Base-by-base conservation (phyloP, 768 basidiomycete species). In the Trametes gibbosa region DNA sequence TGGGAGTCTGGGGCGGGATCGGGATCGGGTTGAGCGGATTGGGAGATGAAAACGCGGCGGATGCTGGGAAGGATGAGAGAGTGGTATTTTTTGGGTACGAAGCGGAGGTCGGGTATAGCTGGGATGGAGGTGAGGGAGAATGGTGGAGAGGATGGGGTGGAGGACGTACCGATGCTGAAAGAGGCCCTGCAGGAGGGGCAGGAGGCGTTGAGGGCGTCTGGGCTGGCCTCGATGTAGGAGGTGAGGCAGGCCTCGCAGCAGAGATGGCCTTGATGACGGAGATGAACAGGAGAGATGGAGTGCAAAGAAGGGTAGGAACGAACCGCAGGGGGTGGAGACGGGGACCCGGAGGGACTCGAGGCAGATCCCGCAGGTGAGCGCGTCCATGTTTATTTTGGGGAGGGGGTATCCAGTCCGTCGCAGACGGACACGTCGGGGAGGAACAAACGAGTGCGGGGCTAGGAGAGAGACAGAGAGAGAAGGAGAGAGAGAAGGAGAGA, bases 81-180 rank as follows among this genome's bases (percentile, higher is more conserved):
- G 66, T 81, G 81, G 63, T 81, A 80, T 66, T 79, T 80, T 60
- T 74, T 70, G 5, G 81, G 80, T 19, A 84, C 73, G 53, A 75
- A 78, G 5, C 75, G 72, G 19, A 77, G 68, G 73, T 82, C 68
- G 13, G 65, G 68, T n/a, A 50, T 61, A 17, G 67, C 72, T 73
- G 52, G 13, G 9, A n/a, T 23, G 23, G 51, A 43, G 39, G 37
- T 53, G 42, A 53, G 34, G 41, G 25, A 19, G n/a, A n/a, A 14
- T 6, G 50, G 56, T 27, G 39, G 21, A 48, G 13, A 13, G 14
- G 19, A 43, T 21, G 23, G 27, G 42, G 46, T 34, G 3, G 29
- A 17, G 19, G 10, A 66, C 69, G 17, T 45, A 70, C 71, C 68
- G 32, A 70, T 66, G 51, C 51, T 55, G 50, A 73, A 73, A 1